phyloP scores from a whole-genome alignment of 129 eudicot species.

The Saussurea involucrata region DNA sequence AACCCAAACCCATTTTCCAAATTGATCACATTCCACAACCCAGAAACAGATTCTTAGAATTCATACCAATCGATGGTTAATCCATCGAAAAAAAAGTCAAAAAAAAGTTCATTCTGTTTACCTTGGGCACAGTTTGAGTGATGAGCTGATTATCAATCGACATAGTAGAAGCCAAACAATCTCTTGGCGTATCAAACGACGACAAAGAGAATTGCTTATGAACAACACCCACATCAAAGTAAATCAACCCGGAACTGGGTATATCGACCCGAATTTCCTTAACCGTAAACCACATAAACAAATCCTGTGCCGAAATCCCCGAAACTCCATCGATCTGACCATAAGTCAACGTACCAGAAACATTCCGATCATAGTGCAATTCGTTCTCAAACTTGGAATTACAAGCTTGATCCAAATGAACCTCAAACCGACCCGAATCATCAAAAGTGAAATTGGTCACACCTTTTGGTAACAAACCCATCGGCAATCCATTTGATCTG shows the following conservation, averaged over 20 bases:
- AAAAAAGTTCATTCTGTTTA: background rate
- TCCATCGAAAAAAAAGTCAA: slow-evolving; percentile 8
- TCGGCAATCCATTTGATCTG: slow-evolving; percentile 55
- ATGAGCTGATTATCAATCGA: slow-evolving; percentile 11
- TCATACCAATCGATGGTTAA: background rate
- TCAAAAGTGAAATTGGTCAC: slow-evolving; percentile 53
- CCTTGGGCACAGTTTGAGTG: slow-evolving; percentile 32
- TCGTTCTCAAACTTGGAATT: slow-evolving; percentile 81
- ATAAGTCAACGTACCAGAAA: slow-evolving; percentile 52
- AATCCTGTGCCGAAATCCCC: slow-evolving; percentile 84
- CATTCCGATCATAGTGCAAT: slow-evolving; percentile 68
- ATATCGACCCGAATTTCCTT: slow-evolving; percentile 80
- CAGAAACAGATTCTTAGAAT: background rate
- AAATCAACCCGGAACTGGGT: slow-evolving; percentile 83
- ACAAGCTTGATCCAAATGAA: slow-evolving; percentile 67
- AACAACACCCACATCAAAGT: slow-evolving; percentile 91
- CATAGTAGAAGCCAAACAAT: slow-evolving; percentile 56
- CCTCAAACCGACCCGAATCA: slow-evolving; percentile 61
- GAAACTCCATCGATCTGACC: slow-evolving; percentile 62
- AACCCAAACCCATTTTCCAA: slow-evolving; percentile 12
- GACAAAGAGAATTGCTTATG: slow-evolving; percentile 81
- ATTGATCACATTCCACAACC: slow-evolving; percentile 7
- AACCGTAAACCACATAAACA: slow-evolving; percentile 86
- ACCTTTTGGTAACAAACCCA: slow-evolving; percentile 77
- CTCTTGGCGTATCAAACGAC: slow-evolving; percentile 76